A percentile compares a stretch with the other conserved stretches of the same genome.
phyloP scores from a whole-genome alignment of 495 filamentous ascomycete genomes.

The Tuber umbilicatum region DNA sequence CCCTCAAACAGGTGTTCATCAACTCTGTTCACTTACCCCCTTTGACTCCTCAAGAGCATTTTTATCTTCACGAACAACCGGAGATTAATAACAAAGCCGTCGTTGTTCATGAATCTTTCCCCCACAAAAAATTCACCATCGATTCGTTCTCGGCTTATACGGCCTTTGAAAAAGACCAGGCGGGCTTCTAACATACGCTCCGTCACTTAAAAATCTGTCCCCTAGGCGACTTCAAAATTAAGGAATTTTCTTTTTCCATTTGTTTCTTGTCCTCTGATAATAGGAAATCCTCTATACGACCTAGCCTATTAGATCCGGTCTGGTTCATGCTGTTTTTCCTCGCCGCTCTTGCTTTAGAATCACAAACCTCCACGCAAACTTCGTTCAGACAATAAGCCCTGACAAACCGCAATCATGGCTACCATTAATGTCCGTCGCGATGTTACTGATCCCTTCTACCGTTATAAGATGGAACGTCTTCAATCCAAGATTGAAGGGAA shows the following conservation, averaged over 20 bases:
- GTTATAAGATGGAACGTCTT: constrained; percentile 99
- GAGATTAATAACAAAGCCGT: constrained; percentile 31
- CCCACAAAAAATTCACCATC: constrained; percentile 40
- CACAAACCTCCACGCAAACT: constrained; percentile 22
- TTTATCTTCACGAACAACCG: constrained; percentile 33
- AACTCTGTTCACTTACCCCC: constrained; percentile 5
- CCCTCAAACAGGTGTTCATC: constrained; percentile 5
- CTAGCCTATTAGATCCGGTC: constrained; percentile 16
- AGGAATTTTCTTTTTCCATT: constrained; percentile 3
- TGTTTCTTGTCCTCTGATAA: constrained; percentile 28
- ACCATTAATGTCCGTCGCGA: constrained; percentile 97
- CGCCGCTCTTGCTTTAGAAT: constrained; percentile 32
- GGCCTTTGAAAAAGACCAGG: constrained; percentile 41
- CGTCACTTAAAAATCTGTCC: constrained; percentile 32
- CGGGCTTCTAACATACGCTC: constrained; percentile 37
- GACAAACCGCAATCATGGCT: constrained; percentile 62
- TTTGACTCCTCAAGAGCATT: constrained; percentile 30
- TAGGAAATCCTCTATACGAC: constrained; percentile 16
- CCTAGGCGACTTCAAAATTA: constrained; percentile 5
- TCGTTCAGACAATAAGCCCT: constrained; percentile 32
- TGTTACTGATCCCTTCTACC: constrained; percentile 97
- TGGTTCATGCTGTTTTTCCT: constrained; percentile 41
- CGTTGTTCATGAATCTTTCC: constrained; percentile 43
- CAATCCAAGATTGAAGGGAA: constrained; percentile 99
- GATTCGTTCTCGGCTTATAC: constrained; percentile 42